Percentiles rank a stretch among this genome's conserved stretches.
phyloP scores from a whole-genome alignment of 345 rosid species.

The Sapria himalayana region DNA sequence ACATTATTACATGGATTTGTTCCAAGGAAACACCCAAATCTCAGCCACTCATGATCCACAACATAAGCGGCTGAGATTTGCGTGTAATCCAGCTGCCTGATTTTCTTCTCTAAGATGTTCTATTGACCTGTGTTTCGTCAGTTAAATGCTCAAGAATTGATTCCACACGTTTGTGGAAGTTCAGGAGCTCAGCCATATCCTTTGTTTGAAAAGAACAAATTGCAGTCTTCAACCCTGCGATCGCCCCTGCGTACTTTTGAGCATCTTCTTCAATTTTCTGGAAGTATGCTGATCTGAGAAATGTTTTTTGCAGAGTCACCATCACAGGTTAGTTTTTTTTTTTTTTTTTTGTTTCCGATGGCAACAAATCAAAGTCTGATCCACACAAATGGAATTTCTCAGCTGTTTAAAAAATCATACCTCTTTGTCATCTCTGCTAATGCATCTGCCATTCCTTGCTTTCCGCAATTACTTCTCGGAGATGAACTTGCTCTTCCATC shows the following conservation, averaged over 20 bases:
- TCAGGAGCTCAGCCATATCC: constrained; percentile 54
- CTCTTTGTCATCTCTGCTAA: constrained; percentile 85
- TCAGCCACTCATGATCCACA: not conserved
- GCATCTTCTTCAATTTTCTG: constrained; percentile 76
- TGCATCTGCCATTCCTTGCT: constrained; percentile 98
- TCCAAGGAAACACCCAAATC: too few species aligned
- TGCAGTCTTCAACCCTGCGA: constrained; percentile 30
- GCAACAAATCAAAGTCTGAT: not conserved
- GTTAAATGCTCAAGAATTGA: constrained; percentile 63
- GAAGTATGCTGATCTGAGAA: constrained; percentile 65
- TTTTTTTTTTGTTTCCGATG: not conserved
- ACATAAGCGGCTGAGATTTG: not conserved
- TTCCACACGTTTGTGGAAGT: constrained; percentile 58
- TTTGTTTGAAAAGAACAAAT: constrained; percentile 46
- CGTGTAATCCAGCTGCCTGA: not conserved
- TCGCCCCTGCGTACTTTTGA: constrained; percentile 30
- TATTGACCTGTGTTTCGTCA: constrained; percentile 72
- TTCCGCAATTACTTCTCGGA: constrained; percentile 21
- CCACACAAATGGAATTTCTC: not conserved
- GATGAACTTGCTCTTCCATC: constrained; percentile 17
- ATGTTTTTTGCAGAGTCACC: not conserved
- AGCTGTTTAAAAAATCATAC: constrained; percentile 9
- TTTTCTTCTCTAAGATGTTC: not conserved
- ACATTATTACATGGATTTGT: too few species aligned
- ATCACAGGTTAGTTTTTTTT: constrained; percentile 2